Evolutionary conservation across 108 stramenopile species (phyloP).

Genomic region (Conticribra guillardii): DNA sequence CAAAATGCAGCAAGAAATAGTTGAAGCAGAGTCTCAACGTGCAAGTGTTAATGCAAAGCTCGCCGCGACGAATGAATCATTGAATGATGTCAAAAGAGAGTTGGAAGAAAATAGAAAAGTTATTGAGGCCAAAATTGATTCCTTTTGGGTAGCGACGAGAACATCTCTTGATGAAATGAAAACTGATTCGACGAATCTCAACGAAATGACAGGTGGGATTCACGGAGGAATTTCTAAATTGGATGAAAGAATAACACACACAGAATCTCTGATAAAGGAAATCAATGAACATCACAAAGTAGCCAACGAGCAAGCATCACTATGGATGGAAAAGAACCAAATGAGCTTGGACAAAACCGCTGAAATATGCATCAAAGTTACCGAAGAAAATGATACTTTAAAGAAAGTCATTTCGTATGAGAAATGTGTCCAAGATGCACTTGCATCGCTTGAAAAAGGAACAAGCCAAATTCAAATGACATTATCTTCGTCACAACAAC

Average conservation of each 20-base stretch:
- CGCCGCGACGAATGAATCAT: neutral
- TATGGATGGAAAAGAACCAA: constrained; percentile 4
- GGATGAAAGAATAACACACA: constrained; percentile 3
- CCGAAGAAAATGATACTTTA: constrained; percentile 8
- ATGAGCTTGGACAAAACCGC: constrained; percentile 3
- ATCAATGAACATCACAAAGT: constrained; percentile 11
- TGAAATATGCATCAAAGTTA: neutral
- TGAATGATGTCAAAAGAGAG: neutral
- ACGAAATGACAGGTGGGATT: neutral
- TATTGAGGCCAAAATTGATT: neutral
- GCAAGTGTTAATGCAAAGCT: neutral
- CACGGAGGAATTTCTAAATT: constrained; percentile 7
- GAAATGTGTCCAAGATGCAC: neutral
- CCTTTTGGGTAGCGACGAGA: neutral
- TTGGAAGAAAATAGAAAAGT: neutral
- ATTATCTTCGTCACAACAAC: neutral
- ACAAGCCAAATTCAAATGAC: neutral
- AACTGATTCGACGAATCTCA: constrained; percentile 13
- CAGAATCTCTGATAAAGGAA: constrained; percentile 14
- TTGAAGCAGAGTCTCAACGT: neutral
- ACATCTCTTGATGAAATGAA: constrained; percentile 6
- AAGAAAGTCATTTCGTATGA: neutral
- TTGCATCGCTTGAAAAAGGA: neutral
- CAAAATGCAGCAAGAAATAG: constrained; percentile 14
- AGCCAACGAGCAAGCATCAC: neutral